Conservation (phyloP, 1,284 basidiomycete species). For the Microbotryum lychnidis-dioicae region DNA sequence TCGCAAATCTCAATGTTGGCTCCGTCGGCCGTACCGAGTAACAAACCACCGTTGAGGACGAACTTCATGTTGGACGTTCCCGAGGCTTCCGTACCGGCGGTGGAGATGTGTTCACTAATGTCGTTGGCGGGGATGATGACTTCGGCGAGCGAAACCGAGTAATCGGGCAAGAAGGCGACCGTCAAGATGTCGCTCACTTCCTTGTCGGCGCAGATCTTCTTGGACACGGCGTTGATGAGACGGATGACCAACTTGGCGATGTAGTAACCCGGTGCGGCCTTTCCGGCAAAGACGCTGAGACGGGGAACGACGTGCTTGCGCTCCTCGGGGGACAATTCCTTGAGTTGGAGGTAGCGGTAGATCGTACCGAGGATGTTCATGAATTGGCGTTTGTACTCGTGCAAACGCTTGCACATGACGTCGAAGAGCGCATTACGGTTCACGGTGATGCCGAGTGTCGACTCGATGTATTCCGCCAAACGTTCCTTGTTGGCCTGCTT, state of each 20-base stretch:
- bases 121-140: conserved; percentile 84
- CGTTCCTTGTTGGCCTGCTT: conserved; percentile 48
- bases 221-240: conserved; percentile 61
- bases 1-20: conserved; percentile 93
- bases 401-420: conserved; percentile 81
- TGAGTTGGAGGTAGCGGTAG: conserved; percentile 72
- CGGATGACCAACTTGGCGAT: conserved; percentile 58
- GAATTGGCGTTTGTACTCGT: conserved; percentile 68
- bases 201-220: conserved; percentile 73
- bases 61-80: conserved; percentile 87
- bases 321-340: conserved; percentile 63
- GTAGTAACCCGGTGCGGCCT: conserved; percentile 44
- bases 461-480: conserved; percentile 62
- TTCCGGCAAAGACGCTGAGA: conserved; percentile 83
- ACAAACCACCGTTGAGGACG: conserved; percentile 74
- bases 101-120: conserved; percentile 86
- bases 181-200: conserved; percentile 75
- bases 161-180: conserved; percentile 71
- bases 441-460: conserved; percentile 59
- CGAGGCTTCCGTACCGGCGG: conserved; percentile 73
- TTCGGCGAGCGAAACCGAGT: conserved; percentile 72
- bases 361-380: conserved; percentile 78
- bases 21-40: conserved; percentile 56
- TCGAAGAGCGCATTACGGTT: conserved; percentile 80
- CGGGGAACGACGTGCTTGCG: conserved; percentile 70